These are phyloP conservation scores for Fusarium sp. DNA, from an alignment of 2,329 filamentous ascomycete genomes.

Conservation along the genomic window DNA sequence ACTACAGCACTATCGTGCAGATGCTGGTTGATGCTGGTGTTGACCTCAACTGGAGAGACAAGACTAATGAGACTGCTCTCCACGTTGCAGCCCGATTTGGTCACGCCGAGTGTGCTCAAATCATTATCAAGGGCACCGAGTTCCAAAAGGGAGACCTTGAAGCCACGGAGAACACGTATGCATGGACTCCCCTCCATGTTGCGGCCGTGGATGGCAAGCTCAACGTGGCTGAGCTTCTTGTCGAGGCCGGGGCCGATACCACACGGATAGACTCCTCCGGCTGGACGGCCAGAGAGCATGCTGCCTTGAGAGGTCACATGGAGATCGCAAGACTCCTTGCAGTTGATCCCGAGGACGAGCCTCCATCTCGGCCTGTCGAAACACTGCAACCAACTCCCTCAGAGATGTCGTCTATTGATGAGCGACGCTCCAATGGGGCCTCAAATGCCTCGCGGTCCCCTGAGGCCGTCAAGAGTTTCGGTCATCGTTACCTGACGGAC, in stretches of 20 bases:
- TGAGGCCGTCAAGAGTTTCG: conserved; percentile 93
- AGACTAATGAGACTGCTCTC: conserved; percentile 88
- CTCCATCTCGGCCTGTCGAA: conserved; percentile 31
- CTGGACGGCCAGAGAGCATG: conserved; percentile 95
- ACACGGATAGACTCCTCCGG: conserved; percentile 84
- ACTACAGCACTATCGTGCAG: conserved; percentile 85
- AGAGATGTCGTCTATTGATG: conserved; percentile 70
- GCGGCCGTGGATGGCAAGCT: conserved; percentile 90
- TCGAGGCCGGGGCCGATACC: conserved; percentile 81
- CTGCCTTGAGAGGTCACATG: conserved; percentile 88
- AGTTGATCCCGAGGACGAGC: conserved; percentile 55
- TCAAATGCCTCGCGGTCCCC: conserved; percentile 62
- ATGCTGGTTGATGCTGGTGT: conserved; percentile 90
- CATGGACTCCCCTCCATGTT: conserved; percentile 96
- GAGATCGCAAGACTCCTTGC: conserved; percentile 78
- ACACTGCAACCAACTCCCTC: conserved; percentile 38
- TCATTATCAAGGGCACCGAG: conserved; percentile 76
- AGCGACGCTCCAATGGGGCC: conserved; percentile 64
- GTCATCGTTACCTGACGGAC: conserved; percentile 91
- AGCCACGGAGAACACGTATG: conserved; percentile 82
- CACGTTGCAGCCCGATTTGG: conserved; percentile 93
- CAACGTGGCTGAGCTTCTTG: conserved; percentile 78
- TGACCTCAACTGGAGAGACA: conserved; percentile 93
- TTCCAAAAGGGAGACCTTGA: conserved; percentile 81
- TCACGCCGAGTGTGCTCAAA: conserved; percentile 80